Evolutionary conservation across 768 basidiomycete genomes (phyloP).

Genomic region (Tulasnella sp.): DNA sequence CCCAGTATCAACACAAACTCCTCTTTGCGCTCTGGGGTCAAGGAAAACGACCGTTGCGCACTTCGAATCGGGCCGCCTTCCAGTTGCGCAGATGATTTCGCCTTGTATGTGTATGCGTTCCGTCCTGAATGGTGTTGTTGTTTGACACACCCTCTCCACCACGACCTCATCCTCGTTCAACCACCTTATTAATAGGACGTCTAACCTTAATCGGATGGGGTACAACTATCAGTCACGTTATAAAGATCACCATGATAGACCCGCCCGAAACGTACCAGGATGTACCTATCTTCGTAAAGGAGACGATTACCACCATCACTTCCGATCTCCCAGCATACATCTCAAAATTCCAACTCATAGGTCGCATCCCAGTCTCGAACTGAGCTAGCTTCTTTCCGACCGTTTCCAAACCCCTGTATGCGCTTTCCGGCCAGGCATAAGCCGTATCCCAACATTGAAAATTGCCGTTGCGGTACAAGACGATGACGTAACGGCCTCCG

Average conservation of each 20-base stretch:
- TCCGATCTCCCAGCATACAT: slow-evolving; percentile 16
- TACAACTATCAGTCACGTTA: background rate
- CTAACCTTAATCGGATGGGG: background rate
- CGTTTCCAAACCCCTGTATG: background rate
- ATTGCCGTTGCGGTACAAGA: background rate
- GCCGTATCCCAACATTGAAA: slow-evolving; percentile 22
- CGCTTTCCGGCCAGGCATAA: background rate
- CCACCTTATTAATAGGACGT: background rate
- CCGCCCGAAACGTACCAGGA: background rate
- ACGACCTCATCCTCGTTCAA: background rate
- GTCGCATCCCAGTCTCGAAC: background rate
- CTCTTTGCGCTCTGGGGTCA: background rate
- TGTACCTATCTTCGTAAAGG: background rate
- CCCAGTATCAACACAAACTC: slow-evolving; percentile 11
- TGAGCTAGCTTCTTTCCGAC: slow-evolving; percentile 2
- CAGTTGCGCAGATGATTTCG: slow-evolving; percentile 13
- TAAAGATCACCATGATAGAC: background rate
- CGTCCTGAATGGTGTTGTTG: slow-evolving; percentile 6
- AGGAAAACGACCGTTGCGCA: background rate
- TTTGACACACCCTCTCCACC: background rate
- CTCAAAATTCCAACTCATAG: slow-evolving; percentile 26
- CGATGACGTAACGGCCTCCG: slow-evolving; percentile 23
- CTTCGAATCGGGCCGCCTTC: background rate
- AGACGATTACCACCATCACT: slow-evolving; percentile 17
- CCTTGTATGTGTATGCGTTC: slow-evolving; percentile 15